Evolutionary conservation across 139 green algal species (phyloP), one percentile per base, ranked within the genome.

Genomic region (Tetraselmis chui): DNA sequence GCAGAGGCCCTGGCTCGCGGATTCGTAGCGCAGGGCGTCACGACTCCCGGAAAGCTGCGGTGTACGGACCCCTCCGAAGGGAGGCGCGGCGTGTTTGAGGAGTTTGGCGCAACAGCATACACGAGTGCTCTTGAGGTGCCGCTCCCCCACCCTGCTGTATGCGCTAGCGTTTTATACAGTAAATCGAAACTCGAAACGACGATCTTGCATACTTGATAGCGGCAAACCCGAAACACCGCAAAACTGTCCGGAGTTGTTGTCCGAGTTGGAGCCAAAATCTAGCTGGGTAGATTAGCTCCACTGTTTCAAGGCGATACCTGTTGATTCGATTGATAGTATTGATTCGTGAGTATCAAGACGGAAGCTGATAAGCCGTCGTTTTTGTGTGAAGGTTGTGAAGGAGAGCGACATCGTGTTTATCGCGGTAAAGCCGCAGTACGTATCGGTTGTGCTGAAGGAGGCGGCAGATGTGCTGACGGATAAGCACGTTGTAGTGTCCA

Each of bases 341-440:
- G n/a, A n/a, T n/a, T n/a, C n/a, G n/a, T n/a, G n/a, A n/a, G n/a
- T n/a, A n/a, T n/a, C n/a, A n/a, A n/a, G n/a, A n/a, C n/a, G n/a
- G n/a, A n/a, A n/a, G n/a, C n/a, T n/a, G n/a, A n/a, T n/a, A n/a
- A n/a, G n/a, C n/a, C n/a, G n/a, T n/a, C n/a, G n/a, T n/a, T n/a
- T n/a, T n/a, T n/a, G n/a, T n/a, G n/a, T n/a, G n/a, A n/a, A 95
- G 86, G 90, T 98, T 0, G 92, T 90, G 1, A 77, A 90, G 77
- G 89, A 92, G 32, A 80, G 59, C 2, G 94, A 98, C 77, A 87
- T 98, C 0, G 77, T 98, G 5, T 97, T 99, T 86, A 84, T 99
- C 1, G 93, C 94, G 0, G 94, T 98, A 2, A 99, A 99, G 91
- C 96, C 96, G 1, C 90, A 98, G 84, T 91, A 95, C 80, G 93